Base-by-base conservation (phyloP, 768 basidiomycete species). In the Russula foetens region DNA sequence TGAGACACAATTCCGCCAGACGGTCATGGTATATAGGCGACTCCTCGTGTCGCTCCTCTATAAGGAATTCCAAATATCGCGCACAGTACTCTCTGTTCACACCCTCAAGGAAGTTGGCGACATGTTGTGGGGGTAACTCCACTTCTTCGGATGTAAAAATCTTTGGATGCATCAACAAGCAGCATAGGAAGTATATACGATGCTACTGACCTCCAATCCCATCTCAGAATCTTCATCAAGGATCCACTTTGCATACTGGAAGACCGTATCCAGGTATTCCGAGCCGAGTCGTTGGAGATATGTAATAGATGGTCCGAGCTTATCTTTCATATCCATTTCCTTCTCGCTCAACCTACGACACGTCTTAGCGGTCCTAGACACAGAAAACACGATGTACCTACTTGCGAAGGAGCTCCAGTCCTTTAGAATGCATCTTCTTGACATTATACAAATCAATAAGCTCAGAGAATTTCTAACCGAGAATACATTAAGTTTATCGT, bases 101-200 rank as follows among this genome's bases (percentile, higher is more conserved):
- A 29, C 75, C 75, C 63, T 92, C 88, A 24, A 99, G 80, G 70
- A 86, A 93, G 59, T 85, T 80, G 12, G 86, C 84, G 4, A 97
- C 92, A 0, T 77, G 78, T 33, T 80, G 77, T 2, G 85, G 82
- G 23, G 97, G 94, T 19, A 98, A 79, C 60, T 96, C 93, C 7
- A 89, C 89, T 59, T 98, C 94, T 68, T 98, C 96, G 0, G 95
- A 93, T 2, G 87, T 92, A 69, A 98, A 99, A 44, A 99, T 92
- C 93, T 97, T 2, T 12, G 14, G 52, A 44, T 11, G 39, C 55
- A 33, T 54, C 43, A 49, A 33, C 28, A 11, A 47, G 7, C 9
- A 23, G 6, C 3, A 41, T 15, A 54, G 24, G 21, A 46, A 41
- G 26, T 1, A 28, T 26, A 12, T 15, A 44, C 7, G 41, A 47